A percentile compares a stretch with the other conserved stretches of the same genome.
Conservation (phyloP, 2,329 filamentous ascomycete species). For the Monilinia fructigena region DNA sequence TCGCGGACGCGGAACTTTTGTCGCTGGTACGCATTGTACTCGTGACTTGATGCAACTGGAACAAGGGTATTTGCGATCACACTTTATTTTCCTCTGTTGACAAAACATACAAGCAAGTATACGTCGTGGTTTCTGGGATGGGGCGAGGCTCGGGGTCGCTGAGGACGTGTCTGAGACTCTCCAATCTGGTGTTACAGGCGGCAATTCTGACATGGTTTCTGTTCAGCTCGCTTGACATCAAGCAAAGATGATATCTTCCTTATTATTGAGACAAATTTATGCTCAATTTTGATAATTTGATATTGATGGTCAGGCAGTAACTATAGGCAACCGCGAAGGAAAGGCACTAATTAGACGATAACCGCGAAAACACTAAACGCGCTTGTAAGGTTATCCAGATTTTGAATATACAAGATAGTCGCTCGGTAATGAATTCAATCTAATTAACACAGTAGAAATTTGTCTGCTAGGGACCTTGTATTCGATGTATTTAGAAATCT, state of each 20-base stretch:
- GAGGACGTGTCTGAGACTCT: background rate
- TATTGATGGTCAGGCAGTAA: background rate
- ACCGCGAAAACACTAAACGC: background rate
- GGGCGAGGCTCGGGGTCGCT: background rate
- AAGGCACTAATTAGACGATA: background rate
- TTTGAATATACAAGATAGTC: background rate
- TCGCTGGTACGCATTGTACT: constrained; percentile 59
- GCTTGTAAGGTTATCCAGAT: too few species aligned
- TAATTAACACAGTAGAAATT: background rate
- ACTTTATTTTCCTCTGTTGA: constrained; percentile 74
- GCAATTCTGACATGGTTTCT: background rate
- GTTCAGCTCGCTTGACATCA: background rate
- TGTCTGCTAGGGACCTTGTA: background rate
- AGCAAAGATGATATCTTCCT: background rate
- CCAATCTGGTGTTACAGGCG: background rate
- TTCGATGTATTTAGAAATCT: background rate
- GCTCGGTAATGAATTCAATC: background rate
- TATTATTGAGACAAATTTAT: background rate
- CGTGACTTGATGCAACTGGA: constrained; percentile 64
- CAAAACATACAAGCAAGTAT: constrained; percentile 64
- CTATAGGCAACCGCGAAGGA: background rate
- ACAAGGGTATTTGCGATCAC: constrained; percentile 71
- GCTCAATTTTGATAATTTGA: background rate
- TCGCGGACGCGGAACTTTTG: constrained; percentile 61
- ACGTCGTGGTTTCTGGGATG: constrained; percentile 28